Base-by-base conservation (phyloP, 2,329 filamentous ascomycete genomes). In the Cercospora zeae-maydis region DNA sequence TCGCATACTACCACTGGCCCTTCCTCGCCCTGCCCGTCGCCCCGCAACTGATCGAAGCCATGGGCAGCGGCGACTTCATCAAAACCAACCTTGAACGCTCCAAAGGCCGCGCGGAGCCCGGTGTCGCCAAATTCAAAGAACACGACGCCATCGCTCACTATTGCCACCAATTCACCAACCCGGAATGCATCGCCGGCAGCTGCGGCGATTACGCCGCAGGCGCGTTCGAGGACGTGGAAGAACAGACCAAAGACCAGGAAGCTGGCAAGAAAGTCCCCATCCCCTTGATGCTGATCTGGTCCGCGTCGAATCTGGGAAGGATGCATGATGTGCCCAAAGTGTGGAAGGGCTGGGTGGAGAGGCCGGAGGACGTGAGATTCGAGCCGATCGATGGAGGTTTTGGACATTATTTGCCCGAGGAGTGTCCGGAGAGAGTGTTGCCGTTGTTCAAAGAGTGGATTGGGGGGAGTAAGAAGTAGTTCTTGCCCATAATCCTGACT, bases 1-100 rank as follows among this genome's bases (percentile, higher is more conserved):
- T 69, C 4, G 74, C 72, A 1, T 79, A 78, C 67, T 83, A 79
- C 69, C 81, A 84, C 72, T 84, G 82, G 82, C 76, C 81, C 2
- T 76, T 84, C 39, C 75, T 84, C 7, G 81, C 82, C 10, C 80
- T 80, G 34, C 75, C 78, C 5, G 60, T 78, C 0, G 80, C 81
- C 1, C 76, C 78, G 14, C 67, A 74, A 10, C 75, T 83, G 70
- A 78, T 84, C 56, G 68, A 71, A 53, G 74, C 75, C 3, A 76
- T 77, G 57, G 80, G 81, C 11, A 78, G 76, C 1, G 78, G 70
- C 8, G 70, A 73, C 7, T 83, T 76, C 72, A 72, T 71, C 19
- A 70, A 71, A 19, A 68, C 69, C 5, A 71, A 71, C 53, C 73
- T 82, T 30, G 68, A 70, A 9, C 69, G 72, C 16, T 66, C 69